phyloP scores from a whole-genome alignment of 176 grass and related monocot genomes.

The maize (Zea mays) region Zm-B73-REFERENCE-NAM-5.0 NC_050101.1:166462501-166463000 shows the following conservation, averaged over 20 bases:
- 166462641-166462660: conserved; percentile 51
- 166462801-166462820: conserved; percentile 78
- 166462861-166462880: background rate
- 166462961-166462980: conserved; percentile 57
- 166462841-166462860: conserved; percentile 11
- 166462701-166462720: background rate
- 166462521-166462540: background rate
- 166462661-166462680: conserved; percentile 39
- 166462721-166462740: conserved; percentile 8
- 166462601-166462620: conserved; percentile 54
- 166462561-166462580: background rate
- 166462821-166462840: conserved; percentile 52
- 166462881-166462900: conserved; percentile 5
- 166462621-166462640: conserved; percentile 45
- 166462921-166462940: conserved; percentile 72
- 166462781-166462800: conserved; percentile 49
- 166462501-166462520: conserved; percentile 17
- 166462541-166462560: background rate
- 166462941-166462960: conserved; percentile 53
- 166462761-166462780: conserved; percentile 62
- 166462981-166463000: conserved; percentile 79
- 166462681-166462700: background rate
- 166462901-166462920: background rate
- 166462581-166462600: conserved; percentile 88
- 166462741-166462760: conserved; percentile 74